Base-by-base conservation (phyloP, 495 filamentous ascomycete species). In the Aspergillus indologenus region DNA sequence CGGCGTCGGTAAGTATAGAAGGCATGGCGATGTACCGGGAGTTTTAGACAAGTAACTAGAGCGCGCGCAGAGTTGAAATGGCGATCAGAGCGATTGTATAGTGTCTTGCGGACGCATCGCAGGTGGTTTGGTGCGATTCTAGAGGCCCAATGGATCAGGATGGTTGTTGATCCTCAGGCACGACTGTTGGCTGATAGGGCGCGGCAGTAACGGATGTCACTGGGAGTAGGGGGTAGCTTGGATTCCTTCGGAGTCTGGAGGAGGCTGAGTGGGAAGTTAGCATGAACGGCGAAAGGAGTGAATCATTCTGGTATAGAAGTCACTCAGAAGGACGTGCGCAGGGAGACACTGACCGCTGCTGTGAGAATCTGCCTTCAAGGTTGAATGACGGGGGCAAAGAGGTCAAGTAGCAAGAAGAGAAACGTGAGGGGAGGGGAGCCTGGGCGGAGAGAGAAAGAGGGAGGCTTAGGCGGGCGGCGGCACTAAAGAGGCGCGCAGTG, bases 1-100 rank as follows among this genome's bases (percentile, higher is more conserved):
- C 94, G 63, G 91, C 86, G 64, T 96, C 91, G 63, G 75, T 89
- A 31, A 98, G 82, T 53, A 94, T 91, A 14, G 91, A 91, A 67
- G 92, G 90, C 92, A 96, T 95, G 60, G 58, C 71, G 73, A 64
- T 58, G 63, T 61, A 29, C 61, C 45, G 51, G 34, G 23, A 55
- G 29, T 45, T 54, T 23, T 34, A 45, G 43, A 55, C n/a, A 43
- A 18, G 17, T 20, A 45, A 45, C 45, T 42, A 53, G 53, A 43
- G 45, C 54, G 45, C 44, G 44, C 26, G 54, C 54, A 60, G 50
- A 20, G 19, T 44, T 40, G 53, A 52, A 20, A 24, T 29, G 34
- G 47, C 26, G 44, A 22, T 57, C 56, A 66, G 20, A 48, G 47
- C 42, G 42, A 53, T 67, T 58, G 64, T 29, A 42, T 60, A 19